phyloP scores from a whole-genome alignment of 2,329 filamentous ascomycete genomes.

The Pseudocercospora pini-densiflorae region DNA sequence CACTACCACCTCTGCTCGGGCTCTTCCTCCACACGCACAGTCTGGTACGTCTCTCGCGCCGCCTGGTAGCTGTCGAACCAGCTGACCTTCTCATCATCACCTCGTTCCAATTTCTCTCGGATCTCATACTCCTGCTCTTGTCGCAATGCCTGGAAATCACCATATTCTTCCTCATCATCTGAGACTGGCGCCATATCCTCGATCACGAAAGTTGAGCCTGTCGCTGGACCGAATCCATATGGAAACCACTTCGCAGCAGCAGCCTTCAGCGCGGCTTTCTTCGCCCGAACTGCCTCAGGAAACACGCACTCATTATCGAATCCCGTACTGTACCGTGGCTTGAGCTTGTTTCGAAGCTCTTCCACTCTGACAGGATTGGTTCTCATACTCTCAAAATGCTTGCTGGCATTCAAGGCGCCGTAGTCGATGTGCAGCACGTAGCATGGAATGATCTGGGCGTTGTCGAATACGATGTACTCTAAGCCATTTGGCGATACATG shows the following conservation, averaged over 20 bases:
- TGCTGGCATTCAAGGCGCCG: constrained; percentile 39
- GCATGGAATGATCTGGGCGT: constrained; percentile 50
- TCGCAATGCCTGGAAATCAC: constrained; percentile 25
- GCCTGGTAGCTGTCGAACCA: constrained; percentile 30
- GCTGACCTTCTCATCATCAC: constrained; percentile 14
- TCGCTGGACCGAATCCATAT: constrained; percentile 52
- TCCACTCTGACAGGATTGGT: constrained; percentile 19
- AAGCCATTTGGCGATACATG: constrained; percentile 42
- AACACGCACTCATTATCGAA: not conserved
- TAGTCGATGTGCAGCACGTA: constrained; percentile 54
- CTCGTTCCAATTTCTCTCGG: not conserved
- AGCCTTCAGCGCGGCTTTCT: constrained; percentile 46
- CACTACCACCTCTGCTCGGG: no score
- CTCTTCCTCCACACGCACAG: not conserved
- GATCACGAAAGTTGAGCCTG: constrained; percentile 49
- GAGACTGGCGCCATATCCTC: constrained; percentile 50
- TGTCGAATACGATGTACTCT: constrained; percentile 53
- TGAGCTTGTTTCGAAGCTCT: not conserved
- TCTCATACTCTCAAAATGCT: constrained; percentile 33
- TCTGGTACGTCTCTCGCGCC: constrained; percentile 18
- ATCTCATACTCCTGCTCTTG: constrained; percentile 12
- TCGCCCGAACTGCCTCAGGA: constrained; percentile 45
- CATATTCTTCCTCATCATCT: constrained; percentile 25
- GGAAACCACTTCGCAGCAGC: constrained; percentile 54
- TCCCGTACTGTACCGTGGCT: not conserved